Percentiles rank a stretch among this genome's conserved stretches.
Evolutionary conservation across 176 grass and related monocot species (phyloP).

Genomic region (Cymbopogon citratus): DNA sequence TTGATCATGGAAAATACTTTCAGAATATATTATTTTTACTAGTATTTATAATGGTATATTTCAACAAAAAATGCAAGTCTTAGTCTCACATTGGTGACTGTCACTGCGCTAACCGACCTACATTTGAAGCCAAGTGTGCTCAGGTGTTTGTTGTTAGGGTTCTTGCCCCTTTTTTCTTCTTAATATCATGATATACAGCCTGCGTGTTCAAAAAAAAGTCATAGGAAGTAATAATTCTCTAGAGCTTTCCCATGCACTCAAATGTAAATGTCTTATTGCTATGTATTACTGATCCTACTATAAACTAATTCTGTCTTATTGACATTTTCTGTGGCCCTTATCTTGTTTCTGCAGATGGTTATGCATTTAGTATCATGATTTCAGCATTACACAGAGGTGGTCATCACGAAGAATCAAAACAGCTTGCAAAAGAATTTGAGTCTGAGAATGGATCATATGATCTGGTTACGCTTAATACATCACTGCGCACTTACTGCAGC

Average conservation of each 20-base stretch:
- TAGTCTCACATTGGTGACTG: background rate
- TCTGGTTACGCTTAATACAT: slow-evolving; percentile 92
- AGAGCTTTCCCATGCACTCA: background rate
- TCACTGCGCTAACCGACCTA: background rate
- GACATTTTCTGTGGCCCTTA: slow-evolving; percentile 1
- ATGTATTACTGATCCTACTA: background rate
- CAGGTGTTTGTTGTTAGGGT: no score
- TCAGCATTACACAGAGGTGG: slow-evolving; percentile 78
- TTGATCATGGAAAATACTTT: background rate
- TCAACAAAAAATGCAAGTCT: background rate
- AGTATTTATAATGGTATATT: background rate
- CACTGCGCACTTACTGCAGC: slow-evolving; percentile 82
- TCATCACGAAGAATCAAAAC: slow-evolving; percentile 66
- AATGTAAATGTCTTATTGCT: background rate
- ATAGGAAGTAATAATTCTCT: background rate
- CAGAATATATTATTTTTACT: background rate
- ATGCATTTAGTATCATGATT: slow-evolving; percentile 94
- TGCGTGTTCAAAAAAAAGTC: no score
- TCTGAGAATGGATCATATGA: slow-evolving; percentile 64
- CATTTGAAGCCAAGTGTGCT: background rate
- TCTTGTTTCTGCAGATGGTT: slow-evolving; percentile 76
- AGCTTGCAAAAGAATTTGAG: slow-evolving; percentile 92
- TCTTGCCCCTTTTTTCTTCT: no score
- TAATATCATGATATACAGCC: no score
- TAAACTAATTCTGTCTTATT: slow-evolving; percentile 9